Evolutionary conservation across 2,329 filamentous ascomycete genomes (phyloP).

Genomic region (Madurella mycetomatis): DNA sequence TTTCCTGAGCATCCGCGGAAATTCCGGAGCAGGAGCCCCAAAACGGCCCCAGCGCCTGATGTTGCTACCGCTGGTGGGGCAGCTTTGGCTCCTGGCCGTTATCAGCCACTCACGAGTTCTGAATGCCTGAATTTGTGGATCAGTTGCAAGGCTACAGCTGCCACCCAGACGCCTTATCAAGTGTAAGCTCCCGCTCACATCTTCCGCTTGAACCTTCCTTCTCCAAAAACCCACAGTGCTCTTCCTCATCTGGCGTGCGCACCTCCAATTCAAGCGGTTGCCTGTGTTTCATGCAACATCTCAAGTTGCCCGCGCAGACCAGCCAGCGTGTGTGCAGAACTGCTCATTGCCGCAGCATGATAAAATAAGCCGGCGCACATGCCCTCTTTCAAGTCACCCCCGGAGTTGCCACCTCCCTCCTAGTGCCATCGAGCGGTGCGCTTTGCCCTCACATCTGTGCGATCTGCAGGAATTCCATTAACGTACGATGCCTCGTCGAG

Average conservation of each 20-base stretch:
- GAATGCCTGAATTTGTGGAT: not conserved
- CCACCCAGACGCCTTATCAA: not conserved
- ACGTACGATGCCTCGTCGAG: slow-evolving; percentile 4
- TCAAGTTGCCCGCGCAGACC: too few species aligned
- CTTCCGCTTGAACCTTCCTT: not conserved
- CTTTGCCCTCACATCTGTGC: not conserved
- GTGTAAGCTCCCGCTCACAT: not conserved
- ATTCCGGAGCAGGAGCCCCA: slow-evolving; percentile 10
- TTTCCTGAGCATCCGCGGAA: slow-evolving; percentile 15
- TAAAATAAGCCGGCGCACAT: too few species aligned
- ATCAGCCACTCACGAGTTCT: not conserved
- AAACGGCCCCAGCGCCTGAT: slow-evolving; percentile 13
- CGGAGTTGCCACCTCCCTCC: too few species aligned
- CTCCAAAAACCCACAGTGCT: not conserved
- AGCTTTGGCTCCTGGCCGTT: not conserved
- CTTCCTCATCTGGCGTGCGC: not conserved
- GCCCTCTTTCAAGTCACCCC: too few species aligned
- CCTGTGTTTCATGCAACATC: too few species aligned
- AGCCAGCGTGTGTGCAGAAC: too few species aligned
- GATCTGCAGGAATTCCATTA: not conserved
- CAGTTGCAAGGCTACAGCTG: not conserved
- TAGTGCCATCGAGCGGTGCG: not conserved
- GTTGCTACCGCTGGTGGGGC: not conserved
- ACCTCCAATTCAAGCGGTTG: too few species aligned
- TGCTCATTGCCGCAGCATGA: too few species aligned